Percentiles rank a stretch among this genome's conserved stretches.
These are phyloP conservation scores for Geosmithia putterillii DNA, from an alignment of 2,329 filamentous ascomycete species.

Conservation along the genomic window DNA sequence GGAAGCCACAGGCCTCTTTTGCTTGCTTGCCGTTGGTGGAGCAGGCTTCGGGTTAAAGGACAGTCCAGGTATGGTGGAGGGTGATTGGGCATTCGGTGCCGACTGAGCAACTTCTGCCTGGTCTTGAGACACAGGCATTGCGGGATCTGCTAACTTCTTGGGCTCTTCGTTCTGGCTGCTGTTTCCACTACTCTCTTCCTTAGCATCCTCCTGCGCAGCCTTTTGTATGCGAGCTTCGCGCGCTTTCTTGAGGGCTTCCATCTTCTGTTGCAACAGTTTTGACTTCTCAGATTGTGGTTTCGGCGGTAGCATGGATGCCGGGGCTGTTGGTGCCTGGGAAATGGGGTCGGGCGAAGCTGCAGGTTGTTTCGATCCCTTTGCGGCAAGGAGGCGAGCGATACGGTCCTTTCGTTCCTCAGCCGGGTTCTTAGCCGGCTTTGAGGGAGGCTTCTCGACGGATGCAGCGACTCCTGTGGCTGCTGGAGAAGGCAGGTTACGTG, in stretches of 20 bases:
- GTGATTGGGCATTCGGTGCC: conserved; percentile 1
- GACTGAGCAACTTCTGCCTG: neutral
- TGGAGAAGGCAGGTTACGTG: neutral
- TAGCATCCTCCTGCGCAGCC: conserved; percentile 1
- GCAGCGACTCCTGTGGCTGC: neutral
- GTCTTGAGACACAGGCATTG: conserved; percentile 1
- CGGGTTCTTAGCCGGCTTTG: neutral
- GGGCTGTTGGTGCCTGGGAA: conserved; percentile 3
- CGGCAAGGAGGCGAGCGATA: conserved; percentile 64
- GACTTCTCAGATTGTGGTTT: conserved; percentile 53
- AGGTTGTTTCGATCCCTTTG: conserved; percentile 46
- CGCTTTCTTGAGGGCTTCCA: conserved; percentile 59
- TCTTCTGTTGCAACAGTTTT: conserved; percentile 59
- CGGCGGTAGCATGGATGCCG: conserved; percentile 5
- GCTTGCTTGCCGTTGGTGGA: conserved; percentile 4
- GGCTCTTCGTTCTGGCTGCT: neutral
- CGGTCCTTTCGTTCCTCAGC: conserved; percentile 60
- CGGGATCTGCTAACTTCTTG: neutral
- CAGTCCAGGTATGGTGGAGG: conserved; percentile 21
- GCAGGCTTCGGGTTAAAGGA: conserved; percentile 18
- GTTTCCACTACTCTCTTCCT: neutral
- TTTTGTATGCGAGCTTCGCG: conserved; percentile 26
- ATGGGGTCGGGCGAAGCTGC: conserved; percentile 6
- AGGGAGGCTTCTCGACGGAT: neutral
- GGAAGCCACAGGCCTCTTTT: conserved; percentile 45